Evolutionary conservation across 768 basidiomycete species (phyloP), one percentile per base, ranked within the genome.

Genomic region (Tulasnella sp.): DNA sequence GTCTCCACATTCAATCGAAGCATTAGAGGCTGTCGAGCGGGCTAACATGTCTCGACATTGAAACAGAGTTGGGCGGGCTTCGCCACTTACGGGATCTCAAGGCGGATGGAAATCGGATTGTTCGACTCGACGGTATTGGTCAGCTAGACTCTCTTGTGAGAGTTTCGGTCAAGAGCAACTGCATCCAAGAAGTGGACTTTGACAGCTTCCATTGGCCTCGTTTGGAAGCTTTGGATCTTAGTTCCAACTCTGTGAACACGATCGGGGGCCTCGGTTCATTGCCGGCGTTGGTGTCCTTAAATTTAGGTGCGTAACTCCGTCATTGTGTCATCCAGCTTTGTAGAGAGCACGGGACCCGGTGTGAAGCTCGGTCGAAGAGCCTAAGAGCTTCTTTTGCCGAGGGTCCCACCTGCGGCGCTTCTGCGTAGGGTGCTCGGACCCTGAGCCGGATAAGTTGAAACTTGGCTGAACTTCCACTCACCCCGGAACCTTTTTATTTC

Each of bases 81-180:
- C 87, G 89, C 77, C 94, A 93, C 81, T 85, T 99, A 75, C 89
- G 94, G 42, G 95, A 98, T 82, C 88, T 99, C 74, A 91, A 89
- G 75, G 92, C 93, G n/a, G 94, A 99, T 81, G 88, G 89, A 72
- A 99, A 98, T 84, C 86, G 85, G 81, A 91, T 99, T 79, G 83
- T 82, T 22, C 89, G 86, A 81, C 80, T 94, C 19, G 90, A 91
- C 54, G 95, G 96, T 0, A 84, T 99, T 67, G 88, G 92, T 81
- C 86, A 85, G 77, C 87, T 98, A 85, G 91, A 93, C 79, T 88
- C 89, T 25, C 89, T 99, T 36, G 88, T 91, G 80, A 93, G 94
- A 84, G 85, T 99, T 76, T 94, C 92, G 80, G 83, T 94, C 77
- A 89, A 91, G 81, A 89, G 89, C 39, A 98, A 98, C 83, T 81